These are phyloP conservation scores for Lathyrus sativus DNA, from an alignment of 306 rosid genomes.

Conservation along the genomic window DNA sequence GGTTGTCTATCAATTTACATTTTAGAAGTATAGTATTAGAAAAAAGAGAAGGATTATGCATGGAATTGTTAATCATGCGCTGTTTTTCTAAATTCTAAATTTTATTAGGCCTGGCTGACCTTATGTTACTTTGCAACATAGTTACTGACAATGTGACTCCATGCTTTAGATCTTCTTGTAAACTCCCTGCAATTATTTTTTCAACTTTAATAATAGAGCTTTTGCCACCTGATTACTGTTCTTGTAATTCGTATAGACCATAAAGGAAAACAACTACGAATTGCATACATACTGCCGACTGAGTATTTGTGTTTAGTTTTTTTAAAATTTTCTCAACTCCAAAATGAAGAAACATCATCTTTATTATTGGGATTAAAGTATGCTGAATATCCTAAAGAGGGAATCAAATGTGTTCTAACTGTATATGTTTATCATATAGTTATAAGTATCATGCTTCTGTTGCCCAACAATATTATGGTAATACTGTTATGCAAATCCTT, in stretches of 20 bases:
- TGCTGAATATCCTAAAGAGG: constrained; percentile 15
- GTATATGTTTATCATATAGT: constrained; percentile 6
- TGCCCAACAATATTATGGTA: background rate
- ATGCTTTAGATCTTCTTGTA: background rate
- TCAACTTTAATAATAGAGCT: constrained; percentile 11
- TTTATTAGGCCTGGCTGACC: constrained; percentile 5
- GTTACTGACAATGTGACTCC: constrained; percentile 4
- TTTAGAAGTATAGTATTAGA: background rate
- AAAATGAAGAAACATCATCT: background rate
- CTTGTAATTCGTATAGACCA: background rate
- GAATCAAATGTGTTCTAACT: background rate
- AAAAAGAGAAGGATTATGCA: constrained; percentile 11
- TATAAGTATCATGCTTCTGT: constrained; percentile 17
- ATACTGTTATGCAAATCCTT: constrained; percentile 24
- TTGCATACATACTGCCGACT: background rate
- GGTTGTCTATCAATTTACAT: background rate
- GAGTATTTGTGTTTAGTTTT: constrained; percentile 15
- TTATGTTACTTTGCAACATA: constrained; percentile 24
- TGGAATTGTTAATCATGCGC: background rate
- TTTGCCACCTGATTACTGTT: background rate
- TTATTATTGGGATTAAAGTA: constrained; percentile 5
- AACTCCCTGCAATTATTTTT: constrained; percentile 3
- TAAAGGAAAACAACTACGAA: constrained; percentile 4
- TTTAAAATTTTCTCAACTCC: constrained; percentile 5
- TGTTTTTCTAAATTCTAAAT: background rate